Conservation (phyloP, 2,329 filamentous ascomycete genomes). For the Fusarium acutatum region DNA sequence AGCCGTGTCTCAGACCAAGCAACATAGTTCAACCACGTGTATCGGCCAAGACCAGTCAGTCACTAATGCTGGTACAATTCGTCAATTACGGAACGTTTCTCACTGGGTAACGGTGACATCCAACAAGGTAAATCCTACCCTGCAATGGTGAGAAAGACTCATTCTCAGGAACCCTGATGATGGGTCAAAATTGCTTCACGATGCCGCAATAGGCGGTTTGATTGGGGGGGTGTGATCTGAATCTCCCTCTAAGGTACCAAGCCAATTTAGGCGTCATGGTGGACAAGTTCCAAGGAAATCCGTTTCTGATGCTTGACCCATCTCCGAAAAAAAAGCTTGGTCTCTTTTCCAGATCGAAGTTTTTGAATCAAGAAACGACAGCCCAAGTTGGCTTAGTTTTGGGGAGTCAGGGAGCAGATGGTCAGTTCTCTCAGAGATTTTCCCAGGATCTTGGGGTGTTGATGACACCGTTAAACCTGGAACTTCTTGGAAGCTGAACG, state of each 20-base stretch:
- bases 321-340: slow-evolving; percentile 21
- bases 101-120: neutral
- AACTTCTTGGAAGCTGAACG: slow-evolving; percentile 18
- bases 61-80: neutral
- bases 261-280: neutral
- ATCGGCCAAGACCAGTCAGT: slow-evolving; percentile 1
- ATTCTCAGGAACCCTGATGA: slow-evolving; percentile 5
- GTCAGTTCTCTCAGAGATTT: slow-evolving; percentile 30
- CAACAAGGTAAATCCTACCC: neutral
- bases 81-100: neutral
- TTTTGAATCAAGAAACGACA: slow-evolving; percentile 18
- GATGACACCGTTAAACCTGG: slow-evolving; percentile 18
- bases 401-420: neutral
- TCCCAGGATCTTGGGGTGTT: slow-evolving; percentile 24
- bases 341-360: slow-evolving; percentile 14
- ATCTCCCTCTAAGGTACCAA: neutral
- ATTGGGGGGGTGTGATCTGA: neutral
- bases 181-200: slow-evolving; percentile 15
- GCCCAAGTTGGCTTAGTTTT: slow-evolving; percentile 10
- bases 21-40: neutral
- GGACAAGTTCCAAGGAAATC: neutral
- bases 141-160: slow-evolving; percentile 5
- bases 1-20: neutral
- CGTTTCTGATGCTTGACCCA: slow-evolving; percentile 14
- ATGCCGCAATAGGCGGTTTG: slow-evolving; percentile 12